Evolutionary conservation across 148 eudicot genomes (phyloP).

Genomic region (Vaccinium macrocarpon): DNA sequence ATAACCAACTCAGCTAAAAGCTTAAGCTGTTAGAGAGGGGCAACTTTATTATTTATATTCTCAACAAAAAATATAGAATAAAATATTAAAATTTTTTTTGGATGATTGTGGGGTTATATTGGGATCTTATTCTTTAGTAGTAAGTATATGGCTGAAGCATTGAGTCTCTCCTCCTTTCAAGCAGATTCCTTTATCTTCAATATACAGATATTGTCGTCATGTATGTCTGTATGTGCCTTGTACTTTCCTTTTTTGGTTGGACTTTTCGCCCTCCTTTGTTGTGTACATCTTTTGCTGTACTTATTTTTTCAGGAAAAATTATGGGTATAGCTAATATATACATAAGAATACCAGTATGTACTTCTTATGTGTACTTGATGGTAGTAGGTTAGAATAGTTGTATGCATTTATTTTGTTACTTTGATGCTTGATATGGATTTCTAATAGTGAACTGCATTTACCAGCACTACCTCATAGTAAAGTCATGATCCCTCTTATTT

Average conservation of each 20-base stretch:
- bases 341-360: not conserved
- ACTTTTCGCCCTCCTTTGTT: not conserved
- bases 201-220: not conserved
- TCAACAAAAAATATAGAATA: too few species aligned
- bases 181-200: not conserved
- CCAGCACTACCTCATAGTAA: not conserved
- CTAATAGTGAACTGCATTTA: not conserved
- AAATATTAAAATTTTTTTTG: too few species aligned
- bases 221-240: not conserved
- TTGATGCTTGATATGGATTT: not conserved
- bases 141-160: not conserved
- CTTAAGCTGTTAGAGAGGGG: too few species aligned
- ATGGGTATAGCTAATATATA: not conserved
- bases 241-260: not conserved
- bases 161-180: not conserved
- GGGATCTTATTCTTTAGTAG: not conserved
- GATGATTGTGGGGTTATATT: not conserved
- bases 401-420: not conserved
- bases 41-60: too few species aligned
- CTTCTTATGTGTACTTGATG: not conserved
- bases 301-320: not conserved
- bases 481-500: not conserved
- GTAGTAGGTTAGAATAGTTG: not conserved
- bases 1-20: too few species aligned
- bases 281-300: not conserved